Conservation (phyloP, 2,329 filamentous ascomycete species). For the Knufia petricola region DNA sequence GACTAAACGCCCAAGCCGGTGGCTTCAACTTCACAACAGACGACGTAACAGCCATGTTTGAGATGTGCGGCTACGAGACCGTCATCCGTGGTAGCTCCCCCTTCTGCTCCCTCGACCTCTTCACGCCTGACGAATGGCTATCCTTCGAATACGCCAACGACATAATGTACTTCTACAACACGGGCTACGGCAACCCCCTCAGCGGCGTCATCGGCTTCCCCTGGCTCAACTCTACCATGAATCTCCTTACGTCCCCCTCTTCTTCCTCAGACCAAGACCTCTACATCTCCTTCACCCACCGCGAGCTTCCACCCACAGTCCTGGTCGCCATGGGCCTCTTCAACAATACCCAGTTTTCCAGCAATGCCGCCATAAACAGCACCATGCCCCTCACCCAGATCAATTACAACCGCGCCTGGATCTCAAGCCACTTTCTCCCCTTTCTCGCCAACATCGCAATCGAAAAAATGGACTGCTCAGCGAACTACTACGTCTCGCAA, state of each 20-base stretch:
- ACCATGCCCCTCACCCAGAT: constrained; percentile 56
- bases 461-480: constrained; percentile 52
- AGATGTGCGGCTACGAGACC: constrained; percentile 57
- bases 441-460: constrained; percentile 59
- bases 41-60: constrained; percentile 57
- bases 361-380: constrained; percentile 46
- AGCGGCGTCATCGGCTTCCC: constrained; percentile 53
- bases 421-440: constrained; percentile 52
- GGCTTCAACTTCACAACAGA: constrained; percentile 54
- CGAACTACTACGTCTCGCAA: constrained; percentile 39
- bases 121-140: constrained; percentile 55
- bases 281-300: constrained; percentile 60
- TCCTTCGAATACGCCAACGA: constrained; percentile 57
- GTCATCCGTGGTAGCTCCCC: constrained; percentile 53
- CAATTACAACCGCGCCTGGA: constrained; percentile 56
- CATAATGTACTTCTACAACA: constrained; percentile 55
- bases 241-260: constrained; percentile 33
- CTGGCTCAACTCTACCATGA: constrained; percentile 55
- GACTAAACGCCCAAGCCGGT: constrained; percentile 44
- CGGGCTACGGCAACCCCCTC: constrained; percentile 52
- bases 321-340: constrained; percentile 59
- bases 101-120: constrained; percentile 52
- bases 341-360: constrained; percentile 54
- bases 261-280: constrained; percentile 37
- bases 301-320: constrained; percentile 58